These are phyloP conservation scores for Apiotrichum sp. DNA, from an alignment of 1,284 basidiomycete species.

Conservation along the genomic window DNA sequence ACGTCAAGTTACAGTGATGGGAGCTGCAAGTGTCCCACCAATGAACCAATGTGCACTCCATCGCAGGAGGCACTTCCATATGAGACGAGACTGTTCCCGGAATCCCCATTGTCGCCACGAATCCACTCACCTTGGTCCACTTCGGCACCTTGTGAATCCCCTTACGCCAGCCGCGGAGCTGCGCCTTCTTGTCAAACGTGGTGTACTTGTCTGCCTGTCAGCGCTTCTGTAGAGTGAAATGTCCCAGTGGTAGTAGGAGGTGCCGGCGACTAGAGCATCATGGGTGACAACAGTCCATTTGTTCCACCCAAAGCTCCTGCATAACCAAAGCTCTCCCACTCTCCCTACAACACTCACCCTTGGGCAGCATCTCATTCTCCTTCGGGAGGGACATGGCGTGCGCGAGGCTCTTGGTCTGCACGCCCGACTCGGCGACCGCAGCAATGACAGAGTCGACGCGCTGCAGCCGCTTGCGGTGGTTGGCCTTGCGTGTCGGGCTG, in stretches of 20 bases:
- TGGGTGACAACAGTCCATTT: no score
- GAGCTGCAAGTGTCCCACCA: no score
- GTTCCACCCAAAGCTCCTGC: no score
- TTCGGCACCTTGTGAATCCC: slow-evolving; percentile 94
- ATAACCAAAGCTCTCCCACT: background rate
- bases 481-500: slow-evolving; percentile 83
- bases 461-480: slow-evolving; percentile 79
- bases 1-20: no score
- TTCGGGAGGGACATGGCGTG: slow-evolving; percentile 37
- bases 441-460: slow-evolving; percentile 90
- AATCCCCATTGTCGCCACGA: no score
- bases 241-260: no score
- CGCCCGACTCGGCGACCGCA: slow-evolving; percentile 71
- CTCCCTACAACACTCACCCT: slow-evolving; percentile 40
- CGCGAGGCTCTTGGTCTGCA: slow-evolving; percentile 57
- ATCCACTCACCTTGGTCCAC: slow-evolving; percentile 70
- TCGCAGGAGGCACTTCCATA: no score
- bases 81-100: no score
- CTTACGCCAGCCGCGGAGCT: slow-evolving; percentile 68
- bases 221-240: background rate
- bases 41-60: no score
- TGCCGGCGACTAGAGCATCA: no score
- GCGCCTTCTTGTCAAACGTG: slow-evolving; percentile 65
- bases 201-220: slow-evolving; percentile 78
- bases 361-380: slow-evolving; percentile 48